Base-by-base conservation (phyloP, 2,329 filamentous ascomycete genomes). In the Myriosclerotinia scirpicola region DNA sequence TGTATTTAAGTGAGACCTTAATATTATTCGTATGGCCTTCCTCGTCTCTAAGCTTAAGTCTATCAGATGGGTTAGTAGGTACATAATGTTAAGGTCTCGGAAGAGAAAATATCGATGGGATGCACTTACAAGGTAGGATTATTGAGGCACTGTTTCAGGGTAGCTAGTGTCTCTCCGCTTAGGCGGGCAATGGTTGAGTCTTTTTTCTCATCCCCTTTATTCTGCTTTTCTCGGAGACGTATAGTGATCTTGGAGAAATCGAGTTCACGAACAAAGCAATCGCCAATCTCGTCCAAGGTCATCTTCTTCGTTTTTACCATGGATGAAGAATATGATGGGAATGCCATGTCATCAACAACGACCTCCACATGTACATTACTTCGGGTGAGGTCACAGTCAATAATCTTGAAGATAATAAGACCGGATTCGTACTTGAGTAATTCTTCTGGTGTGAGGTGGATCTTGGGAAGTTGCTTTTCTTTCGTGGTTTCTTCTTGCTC, bases 231-330 rank as follows among this genome's bases (percentile, higher is more conserved):
- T 54, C 92, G 88, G 58, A 97, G 84, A 67, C 93, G 91, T 70
- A 99, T 84, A 0, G 93, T 98, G 67, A 99, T 87, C 71, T 90
- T 91, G 3, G 95, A 99, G 73, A 97, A 93, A 71, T 99, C 96
- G n/a, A 99, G 84, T 78, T 99, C 95, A 69, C 95, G 92, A 68
- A 99, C 91, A 79, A 99, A 93, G 64, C 93, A 95, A 78, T 99
- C 95, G 59, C 94, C 93, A 75, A 93, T 93, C 79, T 99, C 95
- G 72, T 95, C 91, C 78, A 98, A 92, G 63, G 86, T 90, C 75
- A 88, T 85, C 14, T 83, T 81, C 72, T 84, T 89, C 52, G 83
- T 85, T 74, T 86, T 88, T 42, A 93, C 89, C 70, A 88, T 92
- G 0, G 90, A 87, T 14, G 93, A 96, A 1, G 86, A 84, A 76